These are phyloP conservation scores for Microstroma glucosiphilum DNA, from an alignment of 1,284 basidiomycete genomes.

Conservation along the genomic window DNA sequence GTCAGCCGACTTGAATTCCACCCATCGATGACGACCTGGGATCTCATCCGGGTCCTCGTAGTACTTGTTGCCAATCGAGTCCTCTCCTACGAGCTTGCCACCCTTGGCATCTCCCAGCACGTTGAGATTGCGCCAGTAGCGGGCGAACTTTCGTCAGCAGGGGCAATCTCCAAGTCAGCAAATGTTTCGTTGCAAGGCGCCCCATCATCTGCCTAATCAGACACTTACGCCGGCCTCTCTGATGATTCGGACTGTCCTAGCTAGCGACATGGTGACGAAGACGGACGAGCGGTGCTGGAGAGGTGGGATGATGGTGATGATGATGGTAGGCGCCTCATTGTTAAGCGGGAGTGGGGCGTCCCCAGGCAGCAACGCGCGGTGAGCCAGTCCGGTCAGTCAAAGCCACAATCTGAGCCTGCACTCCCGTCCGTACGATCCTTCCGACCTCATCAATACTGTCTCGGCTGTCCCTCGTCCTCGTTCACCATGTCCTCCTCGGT, in stretches of 20 bases:
- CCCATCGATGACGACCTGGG: conserved; percentile 44
- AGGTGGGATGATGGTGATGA: no score
- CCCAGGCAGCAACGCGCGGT: no score
- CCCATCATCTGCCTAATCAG: background rate
- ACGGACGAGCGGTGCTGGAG: no score
- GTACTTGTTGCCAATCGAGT: conserved; percentile 48
- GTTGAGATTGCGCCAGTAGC: conserved; percentile 46
- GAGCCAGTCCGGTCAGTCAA: no score
- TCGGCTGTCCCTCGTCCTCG: background rate
- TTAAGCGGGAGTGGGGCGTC: no score
- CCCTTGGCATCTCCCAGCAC: conserved; percentile 49
- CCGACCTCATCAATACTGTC: no score
- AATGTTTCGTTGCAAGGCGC: no score
- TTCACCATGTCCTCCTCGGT: background rate
- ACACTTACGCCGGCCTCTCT: conserved; percentile 31
- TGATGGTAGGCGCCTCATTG: no score
- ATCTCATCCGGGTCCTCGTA: conserved; percentile 48
- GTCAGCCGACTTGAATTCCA: conserved; percentile 45
- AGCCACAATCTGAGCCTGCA: no score
- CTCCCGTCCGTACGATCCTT: no score
- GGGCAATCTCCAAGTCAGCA: background rate
- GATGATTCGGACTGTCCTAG: conserved; percentile 41
- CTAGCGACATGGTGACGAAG: conserved; percentile 34
- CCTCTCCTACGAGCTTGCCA: conserved; percentile 43
- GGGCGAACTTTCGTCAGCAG: conserved; percentile 15